Base-by-base conservation (phyloP, 768 basidiomycete genomes). In the Pleurotus tuoliensis region DNA sequence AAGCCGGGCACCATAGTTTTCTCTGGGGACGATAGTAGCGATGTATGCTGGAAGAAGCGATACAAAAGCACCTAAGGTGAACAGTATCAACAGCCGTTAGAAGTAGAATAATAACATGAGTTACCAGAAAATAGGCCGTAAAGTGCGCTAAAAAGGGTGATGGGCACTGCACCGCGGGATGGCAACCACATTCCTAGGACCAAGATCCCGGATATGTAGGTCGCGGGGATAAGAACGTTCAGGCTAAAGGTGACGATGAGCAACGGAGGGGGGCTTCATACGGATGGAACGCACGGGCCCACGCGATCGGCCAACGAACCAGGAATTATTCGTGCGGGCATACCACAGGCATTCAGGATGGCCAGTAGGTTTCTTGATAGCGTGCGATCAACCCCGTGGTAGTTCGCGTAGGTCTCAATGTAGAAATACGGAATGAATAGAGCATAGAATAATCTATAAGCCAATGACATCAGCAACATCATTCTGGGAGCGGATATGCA, bases 401-500 rank as follows among this genome's bases (percentile, higher is more conserved):
- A 64, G 20, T 57, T 52, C 11, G 66, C 69, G 51, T 67, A 72
- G 13, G 64, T 56, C 57, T 68, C 61, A 27, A 72, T 68, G 66
- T 72, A 72, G 60, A 67, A 72, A 55, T 67, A 70, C 7, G 71
- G 71, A 37, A 69, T 68, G 63, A 70, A 70, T n/a, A 68, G 55
- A 8, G 63, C 65, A 56, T 69, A 71, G 59, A 67, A 71, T 12
- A 63, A 55, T 18, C 69, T 69, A 38, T 4, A 49, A 20, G 30
- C 30, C 46, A 43, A 45, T 9, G 50, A 16, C 38, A 25, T 25
- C 16, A 41, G 16, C n/a, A 8, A 27, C 4, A 50, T 5, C 6
- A 18, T 37, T 39, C 13, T 20, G 38, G 18, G 16, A 18, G 5
- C 53, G 30, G 20, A 24, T 13, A 20, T 34, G 20, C 11, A 40